These are phyloP conservation scores for Beauveria caledonica DNA, from an alignment of 2,329 filamentous ascomycete genomes.

Conservation along the genomic window DNA sequence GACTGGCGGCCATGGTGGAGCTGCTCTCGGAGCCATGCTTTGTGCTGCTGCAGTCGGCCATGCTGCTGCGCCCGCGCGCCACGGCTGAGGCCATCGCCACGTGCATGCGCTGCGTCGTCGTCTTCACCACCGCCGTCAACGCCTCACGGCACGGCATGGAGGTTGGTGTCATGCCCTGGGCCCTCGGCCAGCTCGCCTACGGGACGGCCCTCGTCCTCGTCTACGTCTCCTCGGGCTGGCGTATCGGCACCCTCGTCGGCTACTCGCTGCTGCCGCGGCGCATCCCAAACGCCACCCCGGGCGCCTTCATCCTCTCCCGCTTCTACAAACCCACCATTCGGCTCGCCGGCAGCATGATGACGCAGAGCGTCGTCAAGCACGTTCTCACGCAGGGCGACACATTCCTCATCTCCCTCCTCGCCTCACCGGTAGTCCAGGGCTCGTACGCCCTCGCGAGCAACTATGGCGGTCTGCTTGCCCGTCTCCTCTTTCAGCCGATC, in stretches of 20 bases:
- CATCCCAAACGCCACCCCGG: constrained; percentile 20
- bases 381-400: constrained; percentile 91
- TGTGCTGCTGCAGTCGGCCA: constrained; percentile 72
- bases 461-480: constrained; percentile 81
- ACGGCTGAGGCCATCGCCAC: constrained; percentile 77
- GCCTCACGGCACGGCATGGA: constrained; percentile 42
- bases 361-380: constrained; percentile 87
- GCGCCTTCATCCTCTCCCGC: constrained; percentile 44
- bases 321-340: constrained; percentile 65
- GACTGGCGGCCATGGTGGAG: constrained; percentile 56
- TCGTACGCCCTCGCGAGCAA: constrained; percentile 91
- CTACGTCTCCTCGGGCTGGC: constrained; percentile 56
- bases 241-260: constrained; percentile 44
- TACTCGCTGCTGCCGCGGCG: constrained; percentile 60
- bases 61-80: constrained; percentile 73
- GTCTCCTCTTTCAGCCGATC: constrained; percentile 87
- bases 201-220: constrained; percentile 58
- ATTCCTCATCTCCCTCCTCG: constrained; percentile 71
- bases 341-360: constrained; percentile 72
- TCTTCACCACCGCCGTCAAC: constrained; percentile 63
- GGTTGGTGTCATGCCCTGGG: constrained; percentile 78
- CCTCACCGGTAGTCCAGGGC: constrained; percentile 73
- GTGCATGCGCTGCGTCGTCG: constrained; percentile 64
- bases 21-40: constrained; percentile 83
- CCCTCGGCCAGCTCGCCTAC: constrained; percentile 75